These are phyloP conservation scores for Myxozyma nipponensis DNA, from an alignment of 805 yeast species.

Conservation along the genomic window DNA sequence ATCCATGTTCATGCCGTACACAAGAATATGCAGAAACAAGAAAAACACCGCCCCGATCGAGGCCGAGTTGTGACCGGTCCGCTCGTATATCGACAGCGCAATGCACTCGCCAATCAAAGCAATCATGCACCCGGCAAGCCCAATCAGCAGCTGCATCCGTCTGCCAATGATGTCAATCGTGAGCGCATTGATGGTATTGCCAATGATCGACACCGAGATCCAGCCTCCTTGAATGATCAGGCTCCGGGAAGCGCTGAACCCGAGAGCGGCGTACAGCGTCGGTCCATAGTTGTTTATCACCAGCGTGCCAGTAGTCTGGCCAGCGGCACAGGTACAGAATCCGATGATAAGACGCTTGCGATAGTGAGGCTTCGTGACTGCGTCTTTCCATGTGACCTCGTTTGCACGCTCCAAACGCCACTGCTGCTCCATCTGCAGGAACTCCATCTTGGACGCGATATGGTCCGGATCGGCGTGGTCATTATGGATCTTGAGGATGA, in stretches of 20 bases:
- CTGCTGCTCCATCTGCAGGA: slow-evolving; percentile 16
- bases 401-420: slow-evolving; percentile 5
- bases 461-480: background rate
- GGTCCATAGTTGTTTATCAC: slow-evolving; percentile 64
- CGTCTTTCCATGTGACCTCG: slow-evolving; percentile 12
- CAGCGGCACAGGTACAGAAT: slow-evolving; percentile 43
- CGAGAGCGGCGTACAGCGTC: slow-evolving; percentile 12
- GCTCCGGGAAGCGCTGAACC: slow-evolving; percentile 4
- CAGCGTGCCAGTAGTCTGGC: slow-evolving; percentile 70
- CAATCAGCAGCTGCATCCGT: slow-evolving; percentile 5
- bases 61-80: slow-evolving; percentile 2
- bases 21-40: slow-evolving; percentile 7
- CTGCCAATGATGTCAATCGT: slow-evolving; percentile 14
- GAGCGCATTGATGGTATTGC: slow-evolving; percentile 6
- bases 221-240: slow-evolving; percentile 11
- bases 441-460: slow-evolving; percentile 5
- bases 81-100: slow-evolving; percentile 6
- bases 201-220: slow-evolving; percentile 6
- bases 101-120: slow-evolving; percentile 9
- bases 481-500: background rate
- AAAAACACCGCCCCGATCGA: slow-evolving; percentile 11
- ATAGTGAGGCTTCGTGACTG: slow-evolving; percentile 4
- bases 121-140: slow-evolving; percentile 7
- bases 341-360: slow-evolving; percentile 36
- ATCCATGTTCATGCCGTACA: slow-evolving; percentile 10